These are phyloP conservation scores for Pisolithus marmoratus DNA, from an alignment of 768 basidiomycete species.

Conservation along the genomic window DNA sequence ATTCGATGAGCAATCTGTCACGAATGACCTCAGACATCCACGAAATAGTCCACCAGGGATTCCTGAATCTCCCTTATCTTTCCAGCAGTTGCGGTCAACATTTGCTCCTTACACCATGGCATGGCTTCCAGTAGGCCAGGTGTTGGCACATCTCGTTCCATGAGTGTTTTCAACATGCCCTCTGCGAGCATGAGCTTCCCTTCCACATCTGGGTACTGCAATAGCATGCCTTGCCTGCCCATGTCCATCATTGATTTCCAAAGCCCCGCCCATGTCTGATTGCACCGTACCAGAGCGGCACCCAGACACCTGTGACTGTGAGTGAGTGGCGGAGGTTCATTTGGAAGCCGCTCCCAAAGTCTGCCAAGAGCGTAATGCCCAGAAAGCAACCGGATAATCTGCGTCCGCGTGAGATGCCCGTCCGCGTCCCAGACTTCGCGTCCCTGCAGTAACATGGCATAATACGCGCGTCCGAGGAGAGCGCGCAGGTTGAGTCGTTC, in stretches of 20 bases:
- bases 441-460: constrained; percentile 47
- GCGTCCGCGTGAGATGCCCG: constrained; percentile 38
- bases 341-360: constrained; percentile 39
- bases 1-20: too few relatives aligned
- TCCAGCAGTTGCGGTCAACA: constrained; percentile 35
- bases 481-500: constrained; percentile 42
- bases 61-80: constrained; percentile 44
- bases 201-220: constrained; percentile 41
- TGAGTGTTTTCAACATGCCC: constrained; percentile 40
- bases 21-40: constrained; percentile 30
- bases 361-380: constrained; percentile 46
- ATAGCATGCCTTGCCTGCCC: constrained; percentile 32
- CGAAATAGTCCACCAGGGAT: constrained; percentile 41
- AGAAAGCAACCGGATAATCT: constrained; percentile 46
- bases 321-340: constrained; percentile 35
- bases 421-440: constrained; percentile 45
- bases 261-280: constrained; percentile 38
- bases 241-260: constrained; percentile 41
- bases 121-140: constrained; percentile 38
- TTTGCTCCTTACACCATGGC: constrained; percentile 40
- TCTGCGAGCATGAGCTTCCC: constrained; percentile 44
- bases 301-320: constrained; percentile 39
- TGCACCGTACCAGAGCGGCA: constrained; percentile 35
- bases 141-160: constrained; percentile 37
- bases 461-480: constrained; percentile 46